These are phyloP conservation scores for Trichopus zeylanicus DNA, from an alignment of 116 monocot genomes.

Conservation along the genomic window DNA sequence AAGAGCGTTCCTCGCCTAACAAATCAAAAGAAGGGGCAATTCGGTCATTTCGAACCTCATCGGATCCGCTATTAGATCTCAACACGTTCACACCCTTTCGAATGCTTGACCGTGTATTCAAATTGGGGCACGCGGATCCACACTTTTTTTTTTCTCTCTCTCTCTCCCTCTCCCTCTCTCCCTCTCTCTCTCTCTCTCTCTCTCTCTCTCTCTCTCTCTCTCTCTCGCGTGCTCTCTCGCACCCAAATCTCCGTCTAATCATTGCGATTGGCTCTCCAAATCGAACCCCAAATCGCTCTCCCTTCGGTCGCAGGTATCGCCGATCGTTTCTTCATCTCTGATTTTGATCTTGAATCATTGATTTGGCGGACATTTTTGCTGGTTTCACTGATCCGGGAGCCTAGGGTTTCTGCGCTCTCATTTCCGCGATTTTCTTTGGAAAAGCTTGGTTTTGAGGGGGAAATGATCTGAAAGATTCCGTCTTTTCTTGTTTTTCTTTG, in stretches of 20 bases:
- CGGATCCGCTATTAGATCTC: slow-evolving; percentile 1
- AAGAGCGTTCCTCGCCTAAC: not conserved
- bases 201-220: not conserved
- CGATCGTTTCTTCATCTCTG: not conserved
- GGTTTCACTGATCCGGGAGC: too few species aligned
- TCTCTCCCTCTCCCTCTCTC: not conserved
- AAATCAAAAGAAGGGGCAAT: not conserved
- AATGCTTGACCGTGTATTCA: not conserved
- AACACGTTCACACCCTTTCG: not conserved
- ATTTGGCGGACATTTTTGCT: not conserved
- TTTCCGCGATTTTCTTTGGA: not conserved
- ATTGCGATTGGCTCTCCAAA: slow-evolving; percentile 1
- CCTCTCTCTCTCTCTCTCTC: not conserved
- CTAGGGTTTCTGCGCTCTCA: too few species aligned
- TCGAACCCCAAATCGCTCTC: not conserved
- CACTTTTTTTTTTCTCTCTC: not conserved
- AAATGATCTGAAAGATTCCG: not conserved
- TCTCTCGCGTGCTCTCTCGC: not conserved
- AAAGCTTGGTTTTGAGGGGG: not conserved
- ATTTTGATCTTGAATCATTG: not conserved
- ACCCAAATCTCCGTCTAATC: not conserved
- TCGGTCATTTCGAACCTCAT: not conserved
- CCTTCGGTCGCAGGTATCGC: not conserved
- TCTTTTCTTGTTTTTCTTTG: not conserved
- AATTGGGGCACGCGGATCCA: not conserved